phyloP scores from a whole-genome alignment of 2,329 filamentous ascomycete species.

The Fusarium tricinctum region DNA sequence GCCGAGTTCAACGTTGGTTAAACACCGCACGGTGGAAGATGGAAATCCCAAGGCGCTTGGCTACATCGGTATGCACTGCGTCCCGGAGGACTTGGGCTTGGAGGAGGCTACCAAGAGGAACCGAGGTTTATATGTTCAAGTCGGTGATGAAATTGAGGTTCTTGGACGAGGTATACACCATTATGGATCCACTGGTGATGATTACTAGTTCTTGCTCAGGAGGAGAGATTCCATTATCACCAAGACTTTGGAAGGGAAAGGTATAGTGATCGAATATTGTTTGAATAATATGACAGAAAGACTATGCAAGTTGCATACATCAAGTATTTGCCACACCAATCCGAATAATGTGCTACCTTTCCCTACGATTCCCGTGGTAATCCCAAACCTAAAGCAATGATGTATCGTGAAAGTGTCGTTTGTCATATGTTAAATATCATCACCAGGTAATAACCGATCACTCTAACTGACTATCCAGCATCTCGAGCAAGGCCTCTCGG shows the following conservation, averaged over 20 bases:
- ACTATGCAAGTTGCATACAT: too few species aligned
- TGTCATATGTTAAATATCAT: too few species aligned
- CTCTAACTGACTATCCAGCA: background rate
- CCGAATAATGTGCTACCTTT: too few species aligned
- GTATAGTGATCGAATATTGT: too few species aligned
- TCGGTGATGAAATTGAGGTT: slow-evolving; percentile 51
- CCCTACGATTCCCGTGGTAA: too few species aligned
- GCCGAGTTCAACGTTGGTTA: slow-evolving; percentile 47
- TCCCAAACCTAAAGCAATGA: too few species aligned
- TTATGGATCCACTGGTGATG: slow-evolving; percentile 48
- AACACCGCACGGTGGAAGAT: slow-evolving; percentile 44
- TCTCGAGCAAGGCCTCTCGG: slow-evolving; percentile 51
- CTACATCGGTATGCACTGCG: slow-evolving; percentile 52
- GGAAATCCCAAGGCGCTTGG: slow-evolving; percentile 49
- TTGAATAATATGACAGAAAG: too few species aligned
- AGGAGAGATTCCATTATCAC: too few species aligned
- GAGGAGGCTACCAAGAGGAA: slow-evolving; percentile 11
- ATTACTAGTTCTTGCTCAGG: slow-evolving; percentile 33
- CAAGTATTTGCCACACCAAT: too few species aligned
- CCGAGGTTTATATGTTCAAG: slow-evolving; percentile 34
- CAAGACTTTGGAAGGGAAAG: too few species aligned
- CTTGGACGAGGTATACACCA: slow-evolving; percentile 48
- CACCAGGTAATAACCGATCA: too few species aligned
- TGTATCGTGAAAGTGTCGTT: too few species aligned
- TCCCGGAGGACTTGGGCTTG: slow-evolving; percentile 45